A percentile compares a stretch with the other conserved stretches of the same genome.
phyloP scores from a whole-genome alignment of 352 stramenopile species.

The Albugo candida region DNA sequence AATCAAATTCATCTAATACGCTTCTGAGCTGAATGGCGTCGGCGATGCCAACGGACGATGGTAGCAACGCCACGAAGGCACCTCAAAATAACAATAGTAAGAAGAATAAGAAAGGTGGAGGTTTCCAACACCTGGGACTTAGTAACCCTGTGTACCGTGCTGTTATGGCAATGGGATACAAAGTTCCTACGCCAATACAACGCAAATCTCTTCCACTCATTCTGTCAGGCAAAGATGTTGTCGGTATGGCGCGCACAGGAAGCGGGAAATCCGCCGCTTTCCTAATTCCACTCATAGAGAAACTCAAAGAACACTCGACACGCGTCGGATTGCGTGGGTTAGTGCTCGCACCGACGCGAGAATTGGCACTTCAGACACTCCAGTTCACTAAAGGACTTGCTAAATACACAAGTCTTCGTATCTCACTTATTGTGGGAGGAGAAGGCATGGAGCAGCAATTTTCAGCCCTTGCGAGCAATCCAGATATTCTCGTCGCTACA shows the following conservation, averaged over 20 bases:
- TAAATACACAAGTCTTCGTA: constrained; percentile 83
- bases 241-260: constrained; percentile 96
- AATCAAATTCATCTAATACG: too few species aligned
- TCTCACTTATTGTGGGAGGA: constrained; percentile 90
- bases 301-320: constrained; percentile 84
- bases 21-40: too few species aligned
- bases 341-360: constrained; percentile 91
- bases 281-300: constrained; percentile 95
- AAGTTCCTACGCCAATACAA: constrained; percentile 97
- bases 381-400: constrained; percentile 75
- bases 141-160: constrained; percentile 56
- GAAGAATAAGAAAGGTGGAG: constrained; percentile 61
- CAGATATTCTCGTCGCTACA: constrained; percentile 89
- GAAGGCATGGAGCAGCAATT: constrained; percentile 98
- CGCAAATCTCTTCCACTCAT: constrained; percentile 93
- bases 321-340: constrained; percentile 76
- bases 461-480: constrained; percentile 82
- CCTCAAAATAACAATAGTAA: constrained; percentile 27
- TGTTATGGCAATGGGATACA: constrained; percentile 90
- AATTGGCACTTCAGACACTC: constrained; percentile 97
- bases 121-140: constrained; percentile 75
- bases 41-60: background rate
- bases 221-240: constrained; percentile 91
- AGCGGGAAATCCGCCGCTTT: constrained; percentile 98
- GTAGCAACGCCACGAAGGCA: background rate